These are phyloP conservation scores for Caloboletus firmus DNA, from an alignment of 1,284 basidiomycete species.

Conservation along the genomic window DNA sequence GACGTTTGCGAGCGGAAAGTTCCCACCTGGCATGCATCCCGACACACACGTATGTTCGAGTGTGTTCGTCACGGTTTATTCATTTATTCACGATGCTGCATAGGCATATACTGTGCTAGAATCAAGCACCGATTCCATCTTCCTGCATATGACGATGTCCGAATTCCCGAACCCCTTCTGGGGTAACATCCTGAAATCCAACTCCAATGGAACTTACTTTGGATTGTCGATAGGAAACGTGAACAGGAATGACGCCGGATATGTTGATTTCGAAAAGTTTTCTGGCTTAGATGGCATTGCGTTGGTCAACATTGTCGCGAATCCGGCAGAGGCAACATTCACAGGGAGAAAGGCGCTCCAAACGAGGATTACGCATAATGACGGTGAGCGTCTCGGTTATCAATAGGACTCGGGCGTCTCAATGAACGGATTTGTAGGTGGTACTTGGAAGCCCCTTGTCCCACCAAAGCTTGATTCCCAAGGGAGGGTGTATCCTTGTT, in stretches of 20 bases:
- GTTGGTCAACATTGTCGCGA: conserved; percentile 86
- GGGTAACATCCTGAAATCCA: conserved; percentile 94
- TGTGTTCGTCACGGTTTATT: background rate
- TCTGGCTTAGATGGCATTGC: conserved; percentile 95
- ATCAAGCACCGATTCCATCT: conserved; percentile 89
- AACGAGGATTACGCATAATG: conserved; percentile 93
- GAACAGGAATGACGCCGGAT: conserved; percentile 86
- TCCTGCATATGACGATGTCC: conserved; percentile 94
- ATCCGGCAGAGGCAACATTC: conserved; percentile 74
- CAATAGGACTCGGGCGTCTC: background rate
- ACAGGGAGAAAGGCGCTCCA: conserved; percentile 79
- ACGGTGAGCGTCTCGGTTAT: conserved; percentile 54
- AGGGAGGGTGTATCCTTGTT: conserved; percentile 75
- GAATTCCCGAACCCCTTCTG: conserved; percentile 72
- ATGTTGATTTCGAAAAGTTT: conserved; percentile 98
- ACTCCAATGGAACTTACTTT: conserved; percentile 98
- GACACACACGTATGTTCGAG: conserved; percentile 73
- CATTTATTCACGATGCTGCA: background rate
- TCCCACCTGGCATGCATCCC: conserved; percentile 88
- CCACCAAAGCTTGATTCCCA: conserved; percentile 80
- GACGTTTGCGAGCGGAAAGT: conserved; percentile 81
- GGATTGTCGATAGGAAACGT: conserved; percentile 83
- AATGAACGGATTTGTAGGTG: conserved; percentile 47
- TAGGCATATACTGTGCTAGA: conserved; percentile 94
- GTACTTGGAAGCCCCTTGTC: conserved; percentile 81